Evolutionary conservation across 1,139 yeast genomes (phyloP), one percentile per base, ranked within the genome.

Genomic region (Lodderomyces oxycetoniae): DNA sequence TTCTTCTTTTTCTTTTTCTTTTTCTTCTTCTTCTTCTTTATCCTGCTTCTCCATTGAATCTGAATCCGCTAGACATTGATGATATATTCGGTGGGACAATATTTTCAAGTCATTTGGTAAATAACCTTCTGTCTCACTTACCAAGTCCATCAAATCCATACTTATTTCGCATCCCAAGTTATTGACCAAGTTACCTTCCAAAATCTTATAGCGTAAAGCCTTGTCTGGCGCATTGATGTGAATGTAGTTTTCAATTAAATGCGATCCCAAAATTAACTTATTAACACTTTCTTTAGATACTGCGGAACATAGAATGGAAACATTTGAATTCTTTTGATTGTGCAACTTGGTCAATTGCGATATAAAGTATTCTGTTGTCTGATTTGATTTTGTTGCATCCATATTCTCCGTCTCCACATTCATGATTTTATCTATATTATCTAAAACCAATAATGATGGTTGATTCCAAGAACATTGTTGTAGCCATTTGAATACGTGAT

Each of bases 81-180:
- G 89, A 44, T 78, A 76, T 3, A 88, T 74, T 47, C 95, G 68
- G 45, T 87, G 95, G 25, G 77, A 71, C 17, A 91, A 59, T 5
- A 77, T 74, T 58, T 79, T 76, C 40, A 91, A 55, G 53, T 91
- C 98, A 26, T 79, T 77, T 0, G 96, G 94, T 26, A 86, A 74
- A 53, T 81, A 91, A 0, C 97, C 97, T 49, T 91, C 97, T 0
- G 95, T 84, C 37, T 81, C 91, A 17, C 74, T 56, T 25, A 88
- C 81, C 45, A 88, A 67, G 48, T 86, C 94, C 56, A 80, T 69
- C 10, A 79, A 50, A 47, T 82, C 89, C 40, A 77, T 53, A 3
- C 63, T 35, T 42, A 50, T 55, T 13, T 44, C 50, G 49, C 60
- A 59, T 9, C 48, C 52, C 31, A 60, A 60, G 45, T 57, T 39